These are phyloP conservation scores for Magnusiomyces ingens DNA, from an alignment of 1,139 yeast genomes.

Conservation along the genomic window DNA sequence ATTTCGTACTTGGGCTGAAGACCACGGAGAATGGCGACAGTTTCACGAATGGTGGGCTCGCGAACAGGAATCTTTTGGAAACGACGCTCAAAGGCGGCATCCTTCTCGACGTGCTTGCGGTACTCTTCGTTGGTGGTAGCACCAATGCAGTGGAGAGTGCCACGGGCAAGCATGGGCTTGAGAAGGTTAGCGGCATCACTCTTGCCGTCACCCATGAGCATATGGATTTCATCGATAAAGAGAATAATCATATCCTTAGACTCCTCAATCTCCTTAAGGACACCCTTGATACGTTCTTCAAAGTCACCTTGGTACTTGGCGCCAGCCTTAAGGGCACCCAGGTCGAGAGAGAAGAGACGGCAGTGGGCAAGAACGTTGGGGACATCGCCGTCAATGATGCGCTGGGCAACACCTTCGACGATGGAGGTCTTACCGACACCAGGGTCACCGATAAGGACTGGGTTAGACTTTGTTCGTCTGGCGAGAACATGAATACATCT, in stretches of 20 bases:
- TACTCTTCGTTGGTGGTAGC: slow-evolving; percentile 96
- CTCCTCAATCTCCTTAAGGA: slow-evolving; percentile 84
- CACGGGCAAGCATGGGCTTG: slow-evolving; percentile 97
- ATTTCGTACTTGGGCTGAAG: slow-evolving; percentile 93
- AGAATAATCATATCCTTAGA: slow-evolving; percentile 78
- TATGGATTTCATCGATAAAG: slow-evolving; percentile 94
- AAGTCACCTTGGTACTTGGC: slow-evolving; percentile 98
- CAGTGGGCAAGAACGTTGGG: slow-evolving; percentile 80
- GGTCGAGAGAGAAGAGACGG: slow-evolving; percentile 76
- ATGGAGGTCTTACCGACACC: slow-evolving; percentile 99
- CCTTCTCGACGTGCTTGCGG: slow-evolving; percentile 86
- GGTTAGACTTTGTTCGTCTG: slow-evolving; percentile 92
- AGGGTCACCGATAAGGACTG: slow-evolving; percentile 95
- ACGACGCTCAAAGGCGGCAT: slow-evolving; percentile 98
- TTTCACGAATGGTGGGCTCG: slow-evolving; percentile 87
- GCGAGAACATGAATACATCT: slow-evolving; percentile 90
- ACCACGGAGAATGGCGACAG: slow-evolving; percentile 94
- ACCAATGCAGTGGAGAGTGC: slow-evolving; percentile 93
- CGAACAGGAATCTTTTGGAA: slow-evolving; percentile 95
- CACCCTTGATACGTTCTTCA: slow-evolving; percentile 96
- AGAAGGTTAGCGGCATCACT: slow-evolving; percentile 91
- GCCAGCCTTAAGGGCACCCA: slow-evolving; percentile 96
- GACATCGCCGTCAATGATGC: slow-evolving; percentile 92
- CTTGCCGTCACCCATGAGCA: slow-evolving; percentile 98
- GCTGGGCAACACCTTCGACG: slow-evolving; percentile 97